phyloP scores from a whole-genome alignment of 2,329 filamentous ascomycete genomes.

The Proliferodiscus dingleyae region DNA sequence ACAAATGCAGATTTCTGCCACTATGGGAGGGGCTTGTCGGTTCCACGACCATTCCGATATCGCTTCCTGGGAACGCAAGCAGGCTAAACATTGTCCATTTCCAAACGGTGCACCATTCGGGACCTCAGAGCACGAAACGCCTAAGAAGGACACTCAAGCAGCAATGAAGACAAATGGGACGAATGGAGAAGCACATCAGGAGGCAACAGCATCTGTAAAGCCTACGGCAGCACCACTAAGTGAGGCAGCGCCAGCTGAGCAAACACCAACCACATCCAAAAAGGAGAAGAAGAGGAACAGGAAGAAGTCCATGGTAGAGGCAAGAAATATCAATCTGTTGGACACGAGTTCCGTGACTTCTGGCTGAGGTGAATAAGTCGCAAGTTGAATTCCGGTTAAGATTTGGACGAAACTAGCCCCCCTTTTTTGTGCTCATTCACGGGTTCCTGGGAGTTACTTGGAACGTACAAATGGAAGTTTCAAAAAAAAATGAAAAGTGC shows the following conservation, averaged over 20 bases:
- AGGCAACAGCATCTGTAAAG: neutral
- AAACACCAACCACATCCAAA: neutral
- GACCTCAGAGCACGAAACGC: neutral
- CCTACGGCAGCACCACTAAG: neutral
- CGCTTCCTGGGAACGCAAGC: neutral
- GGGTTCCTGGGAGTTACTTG: too few species aligned
- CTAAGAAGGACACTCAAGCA: neutral
- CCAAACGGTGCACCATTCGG: neutral
- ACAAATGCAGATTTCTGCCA: neutral
- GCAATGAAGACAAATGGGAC: neutral
- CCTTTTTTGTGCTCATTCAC: too few species aligned
- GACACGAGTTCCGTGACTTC: neutral
- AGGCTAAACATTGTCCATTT: neutral
- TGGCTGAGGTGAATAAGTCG: neutral
- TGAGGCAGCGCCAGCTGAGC: neutral
- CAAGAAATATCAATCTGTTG: neutral
- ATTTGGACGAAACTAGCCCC: too few species aligned
- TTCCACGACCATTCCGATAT: slow-evolving; percentile 7
- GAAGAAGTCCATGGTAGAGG: neutral
- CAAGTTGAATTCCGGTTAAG: neutral
- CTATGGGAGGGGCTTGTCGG: neutral
- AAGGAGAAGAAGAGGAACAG: neutral
- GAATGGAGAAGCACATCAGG: neutral
- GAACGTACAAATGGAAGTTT: too few species aligned
- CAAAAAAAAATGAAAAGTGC: too few species aligned